Evolutionary conservation across 768 basidiomycete species (phyloP), one percentile per base, ranked within the genome.

Genomic region (Leccinum pellstonianum): DNA sequence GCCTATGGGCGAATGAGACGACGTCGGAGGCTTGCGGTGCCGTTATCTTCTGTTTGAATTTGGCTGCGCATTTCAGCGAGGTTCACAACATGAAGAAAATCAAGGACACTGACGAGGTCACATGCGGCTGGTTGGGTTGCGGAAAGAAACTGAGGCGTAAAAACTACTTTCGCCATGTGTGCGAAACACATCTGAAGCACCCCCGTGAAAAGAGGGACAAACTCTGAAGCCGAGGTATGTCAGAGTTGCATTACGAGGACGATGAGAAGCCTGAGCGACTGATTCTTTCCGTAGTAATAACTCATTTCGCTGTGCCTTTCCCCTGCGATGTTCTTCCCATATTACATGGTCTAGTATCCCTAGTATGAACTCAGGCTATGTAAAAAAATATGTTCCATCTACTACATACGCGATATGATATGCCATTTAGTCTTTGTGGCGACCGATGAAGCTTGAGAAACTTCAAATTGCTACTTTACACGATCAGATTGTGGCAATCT

Each of bases 81-180:
- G 4, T 1, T 0, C 61, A 66, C 6, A 29, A 10, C 2, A 10
- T 66, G 31, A 55, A 12, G 14, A 9, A 4, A 2, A 14, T 9
- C 1, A 4, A 9, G 1, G 25, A 15, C 0, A 2, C 2, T 2
- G 0, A 0, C 3, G 10, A 2, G 27, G 2, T 52, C 9, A 0
- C 0, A 0, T 66, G 65, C 2, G 0, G 2, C 0, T 67, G 62
- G 65, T 0, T 4, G 0, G 58, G 27, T 0, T 64, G 62, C 43
- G 0, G 0, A 2, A 35, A 25, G 17, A 0, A 0, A 0, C 1
- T 46, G 19, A 0, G 0, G 12, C 38, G 27, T 9, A 61, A 67
- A 5, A 64, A 59, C n/a, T 57, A 61, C 2, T 2, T 0, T 4
- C 62, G 66, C 2, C 66, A 66, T 3, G 0, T 57, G 3, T 3